phyloP scores from a whole-genome alignment of 768 basidiomycete genomes.

The Lentinula boryana region DNA sequence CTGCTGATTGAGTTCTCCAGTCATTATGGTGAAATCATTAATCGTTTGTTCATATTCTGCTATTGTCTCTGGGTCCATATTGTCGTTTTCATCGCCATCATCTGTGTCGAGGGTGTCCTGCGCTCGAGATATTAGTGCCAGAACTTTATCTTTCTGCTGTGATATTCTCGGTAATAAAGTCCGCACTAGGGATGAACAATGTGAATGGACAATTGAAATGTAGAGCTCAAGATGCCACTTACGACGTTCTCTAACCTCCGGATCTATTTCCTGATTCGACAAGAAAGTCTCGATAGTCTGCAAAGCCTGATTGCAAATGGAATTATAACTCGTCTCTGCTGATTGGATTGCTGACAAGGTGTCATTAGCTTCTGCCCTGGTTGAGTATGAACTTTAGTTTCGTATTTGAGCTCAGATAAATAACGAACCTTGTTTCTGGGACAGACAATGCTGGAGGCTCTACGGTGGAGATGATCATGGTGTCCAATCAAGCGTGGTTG shows the following conservation, averaged over 20 bases:
- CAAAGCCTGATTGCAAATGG: not conserved
- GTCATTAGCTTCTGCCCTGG: not conserved
- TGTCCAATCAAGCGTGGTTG: not conserved
- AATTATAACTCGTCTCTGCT: not conserved
- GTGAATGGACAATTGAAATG: not conserved
- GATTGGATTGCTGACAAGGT: not conserved
- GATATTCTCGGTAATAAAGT: not conserved
- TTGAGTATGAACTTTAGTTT: too few relatives aligned
- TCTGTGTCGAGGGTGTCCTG: not conserved
- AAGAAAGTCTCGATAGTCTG: not conserved
- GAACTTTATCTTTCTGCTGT: not conserved
- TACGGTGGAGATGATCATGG: not conserved
- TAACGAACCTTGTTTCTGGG: slow-evolving; percentile 1
- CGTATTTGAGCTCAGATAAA: not conserved
- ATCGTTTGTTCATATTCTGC: not conserved
- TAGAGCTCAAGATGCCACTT: not conserved
- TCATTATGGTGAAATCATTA: not conserved
- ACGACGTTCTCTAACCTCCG: not conserved
- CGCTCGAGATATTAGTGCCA: not conserved
- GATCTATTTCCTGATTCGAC: not conserved
- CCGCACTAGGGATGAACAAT: not conserved
- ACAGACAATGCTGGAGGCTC: not conserved
- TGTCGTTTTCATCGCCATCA: not conserved
- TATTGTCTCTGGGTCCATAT: not conserved
- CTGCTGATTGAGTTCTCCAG: not conserved